Base-by-base conservation (phyloP, 1,284 basidiomycete genomes). In the Sanghuangporus weigelae region DNA sequence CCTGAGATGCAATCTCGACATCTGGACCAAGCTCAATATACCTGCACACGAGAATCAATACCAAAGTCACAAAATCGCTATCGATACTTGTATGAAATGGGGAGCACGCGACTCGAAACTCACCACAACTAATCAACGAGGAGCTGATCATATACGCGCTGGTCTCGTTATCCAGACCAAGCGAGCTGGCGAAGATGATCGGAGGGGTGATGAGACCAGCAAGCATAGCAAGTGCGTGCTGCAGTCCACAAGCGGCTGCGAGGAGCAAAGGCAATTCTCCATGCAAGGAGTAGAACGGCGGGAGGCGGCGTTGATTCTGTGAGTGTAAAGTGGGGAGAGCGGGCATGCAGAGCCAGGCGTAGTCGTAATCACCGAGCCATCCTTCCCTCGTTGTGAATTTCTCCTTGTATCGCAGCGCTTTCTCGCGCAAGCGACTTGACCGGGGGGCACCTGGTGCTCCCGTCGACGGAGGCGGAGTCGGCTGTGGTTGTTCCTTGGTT, bases 91-190 rank as follows among this genome's bases (percentile, higher is more conserved):
- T 0, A 5, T 71, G 77, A 23, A 67, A 67, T 44, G 2, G 26
- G 68, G 64, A 36, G 69, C 64, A 31, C 68, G 67, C 10, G 39
- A 68, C 75, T 68, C 68, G 40, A n/a, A 19, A 46, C 71, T 68
- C 67, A 85, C 92, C 89, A 71, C 86, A 89, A 48, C 85, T 82
- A 70, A 95, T 93, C 58, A 94, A 78, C 4, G 86, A 89, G 1
- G 91, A 85, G 3, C 90, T 92, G 69, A 95, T 86, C 84, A 95
- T 85, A 71, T 94, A 95, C 1, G 90, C 78, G 16, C 87, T 87
- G 0, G 79, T 84, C 49, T 74, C 73, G 7, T 76, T 67, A 61
- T 87, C 84, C 31, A 90, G 75, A 65, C 76, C 84, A 44, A 90
- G 73, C 2, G 85, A 73, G 62, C 80, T 85, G 2, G 90, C 84